Base-by-base conservation (phyloP, 2,329 filamentous ascomycete genomes). In the Ophiostoma novo-ulmi region DNA sequence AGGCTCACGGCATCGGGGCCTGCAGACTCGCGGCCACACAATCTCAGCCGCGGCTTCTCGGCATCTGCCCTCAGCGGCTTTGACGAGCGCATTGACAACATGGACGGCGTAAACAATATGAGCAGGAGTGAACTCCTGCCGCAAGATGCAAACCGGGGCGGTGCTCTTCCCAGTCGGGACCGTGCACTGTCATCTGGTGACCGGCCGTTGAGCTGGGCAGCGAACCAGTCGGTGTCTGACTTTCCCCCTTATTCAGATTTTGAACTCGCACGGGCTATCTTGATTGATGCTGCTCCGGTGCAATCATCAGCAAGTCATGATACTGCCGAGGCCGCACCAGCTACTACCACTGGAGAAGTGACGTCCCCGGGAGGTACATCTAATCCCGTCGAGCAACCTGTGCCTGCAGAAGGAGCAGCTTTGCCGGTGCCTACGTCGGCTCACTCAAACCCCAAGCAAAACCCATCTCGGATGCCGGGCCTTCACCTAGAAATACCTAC, bases 181-280 rank as follows among this genome's bases (percentile, higher is more conserved):
- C 81, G 85, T 10, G 82, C 85, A 0, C 75, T 82, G 17, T 87
- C 85, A 5, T 82, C 82, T 1, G 83, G 83, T 39, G 80, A 84
- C 67, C 69, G 78, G 17, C 81, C 80, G 0, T 64, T 74, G 5
- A 74, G 77, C 36, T 69, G 68, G 71, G n/a, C 20, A 39, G 55
- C 36, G 36, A 38, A 48, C n/a, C 70, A 65, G 61, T 38, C 65
- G 61, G 67, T 61, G 39, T 39, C 65, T 7, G 39, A 41, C 38
- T 67, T 69, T 1, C 35, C 65, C 6, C 67, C 67, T 11, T 71
- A 69, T 44, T 69, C 70, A 22, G 70, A 69, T 22, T n/a, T 67
- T 5, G 70, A 65, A 22, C 7, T 44, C 20, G 22, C 35, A 22
- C 70, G 35, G 5, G 36, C 13, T n/a, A 22, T 17, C 26, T 36